These are phyloP conservation scores for Pyrenophora seminiperda DNA, from an alignment of 2,329 filamentous ascomycete species.

Conservation along the genomic window DNA sequence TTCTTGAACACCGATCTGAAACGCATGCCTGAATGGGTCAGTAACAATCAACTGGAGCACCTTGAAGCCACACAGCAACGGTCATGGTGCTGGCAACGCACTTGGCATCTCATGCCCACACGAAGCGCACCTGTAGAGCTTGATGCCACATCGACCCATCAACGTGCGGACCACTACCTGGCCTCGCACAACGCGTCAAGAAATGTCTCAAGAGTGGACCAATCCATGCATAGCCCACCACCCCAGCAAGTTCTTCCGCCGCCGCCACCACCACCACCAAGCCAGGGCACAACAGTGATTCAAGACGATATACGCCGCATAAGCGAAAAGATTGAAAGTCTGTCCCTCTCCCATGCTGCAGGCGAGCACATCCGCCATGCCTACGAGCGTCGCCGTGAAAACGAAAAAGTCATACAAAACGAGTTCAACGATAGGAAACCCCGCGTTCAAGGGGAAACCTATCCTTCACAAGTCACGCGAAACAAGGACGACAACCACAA, in stretches of 20 bases:
- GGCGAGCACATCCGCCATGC: constrained; percentile 18
- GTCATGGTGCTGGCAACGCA: constrained; percentile 46
- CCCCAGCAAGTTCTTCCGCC: constrained; percentile 17
- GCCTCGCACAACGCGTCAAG: neutral
- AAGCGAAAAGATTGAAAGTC: constrained; percentile 40
- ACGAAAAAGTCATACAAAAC: constrained; percentile 36
- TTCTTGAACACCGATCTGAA: constrained; percentile 49
- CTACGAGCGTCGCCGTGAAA: constrained; percentile 32
- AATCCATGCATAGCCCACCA: constrained; percentile 10
- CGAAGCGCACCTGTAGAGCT: constrained; percentile 38
- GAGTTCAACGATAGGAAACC: constrained; percentile 30
- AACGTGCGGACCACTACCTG: neutral
- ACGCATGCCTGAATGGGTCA: constrained; percentile 47
- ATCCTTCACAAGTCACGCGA: neutral
- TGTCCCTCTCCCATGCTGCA: constrained; percentile 24
- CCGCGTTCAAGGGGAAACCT: constrained; percentile 12
- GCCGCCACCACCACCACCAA: constrained; percentile 12
- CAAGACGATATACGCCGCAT: constrained; percentile 38
- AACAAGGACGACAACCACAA: constrained; percentile 1
- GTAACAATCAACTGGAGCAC: constrained; percentile 30
- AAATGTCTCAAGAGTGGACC: constrained; percentile 2
- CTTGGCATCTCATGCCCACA: constrained; percentile 34
- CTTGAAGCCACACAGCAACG: constrained; percentile 40
- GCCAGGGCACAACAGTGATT: constrained; percentile 32
- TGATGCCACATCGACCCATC: constrained; percentile 24